Conservation (phyloP, 2,329 filamentous ascomycete species). For the Arthrobotrys musiformis region DNA sequence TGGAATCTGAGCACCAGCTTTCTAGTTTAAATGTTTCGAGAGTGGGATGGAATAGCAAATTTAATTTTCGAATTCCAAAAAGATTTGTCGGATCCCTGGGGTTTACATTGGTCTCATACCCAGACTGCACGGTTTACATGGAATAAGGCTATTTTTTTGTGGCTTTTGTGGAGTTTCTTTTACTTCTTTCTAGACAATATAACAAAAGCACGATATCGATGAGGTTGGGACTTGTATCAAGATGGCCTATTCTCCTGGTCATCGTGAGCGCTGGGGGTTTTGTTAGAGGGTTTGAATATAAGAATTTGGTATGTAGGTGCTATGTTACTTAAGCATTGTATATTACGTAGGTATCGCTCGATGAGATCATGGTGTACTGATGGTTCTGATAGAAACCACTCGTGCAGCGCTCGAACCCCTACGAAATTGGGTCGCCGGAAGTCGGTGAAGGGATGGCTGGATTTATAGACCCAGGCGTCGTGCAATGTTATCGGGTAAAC, state of each 20-base stretch:
- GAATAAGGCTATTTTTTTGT: too few relatives aligned
- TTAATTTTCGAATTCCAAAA: too few relatives aligned
- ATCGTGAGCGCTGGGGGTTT: not conserved
- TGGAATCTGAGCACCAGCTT: too few relatives aligned
- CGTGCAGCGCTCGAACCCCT: not conserved
- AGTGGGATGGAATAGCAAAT: too few relatives aligned
- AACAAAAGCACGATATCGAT: not conserved
- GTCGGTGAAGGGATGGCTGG: too few relatives aligned
- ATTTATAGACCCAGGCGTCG: not conserved
- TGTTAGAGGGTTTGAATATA: not conserved
- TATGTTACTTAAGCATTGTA: not conserved
- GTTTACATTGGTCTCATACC: too few relatives aligned
- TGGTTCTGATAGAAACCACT: not conserved
- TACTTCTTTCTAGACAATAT: too few relatives aligned
- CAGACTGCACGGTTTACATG: too few relatives aligned
- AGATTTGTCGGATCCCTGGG: too few relatives aligned
- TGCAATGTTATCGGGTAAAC: not conserved
- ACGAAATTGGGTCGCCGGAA: too few relatives aligned
- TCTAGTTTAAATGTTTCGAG: too few relatives aligned
- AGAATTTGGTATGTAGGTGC: not conserved
- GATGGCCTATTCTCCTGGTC: not conserved
- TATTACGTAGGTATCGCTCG: not conserved
- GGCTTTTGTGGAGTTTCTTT: too few relatives aligned
- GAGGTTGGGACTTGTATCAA: not conserved
- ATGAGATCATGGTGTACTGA: not conserved